phyloP scores from a whole-genome alignment of 2,329 filamentous ascomycete species.

The Alternaria arborescens region DNA sequence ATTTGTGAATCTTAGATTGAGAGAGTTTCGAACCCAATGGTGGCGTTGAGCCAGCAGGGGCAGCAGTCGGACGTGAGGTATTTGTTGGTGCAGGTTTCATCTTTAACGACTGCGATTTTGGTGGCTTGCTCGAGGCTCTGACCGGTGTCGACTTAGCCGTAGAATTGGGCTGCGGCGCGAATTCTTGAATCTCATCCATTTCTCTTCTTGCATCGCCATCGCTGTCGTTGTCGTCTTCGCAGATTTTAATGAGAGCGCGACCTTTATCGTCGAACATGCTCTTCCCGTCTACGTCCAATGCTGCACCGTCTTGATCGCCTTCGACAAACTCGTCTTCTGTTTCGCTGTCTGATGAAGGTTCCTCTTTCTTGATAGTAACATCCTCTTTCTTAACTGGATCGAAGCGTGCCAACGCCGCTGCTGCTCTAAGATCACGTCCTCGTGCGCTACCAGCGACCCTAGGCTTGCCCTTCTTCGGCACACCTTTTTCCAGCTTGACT shows the following conservation, averaged over 20 bases:
- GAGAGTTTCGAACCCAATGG: background rate
- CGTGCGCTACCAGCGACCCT: slow-evolving; percentile 77
- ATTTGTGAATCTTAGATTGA: background rate
- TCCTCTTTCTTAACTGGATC: slow-evolving; percentile 61
- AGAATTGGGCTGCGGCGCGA: slow-evolving; percentile 38
- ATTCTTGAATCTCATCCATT: slow-evolving; percentile 70
- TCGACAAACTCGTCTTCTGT: slow-evolving; percentile 50
- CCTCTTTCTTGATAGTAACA: slow-evolving; percentile 47
- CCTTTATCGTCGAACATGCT: slow-evolving; percentile 71
- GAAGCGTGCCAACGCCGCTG: slow-evolving; percentile 78
- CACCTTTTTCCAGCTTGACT: slow-evolving; percentile 72
- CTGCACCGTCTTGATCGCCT: slow-evolving; percentile 57
- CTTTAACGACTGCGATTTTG: background rate
- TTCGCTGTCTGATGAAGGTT: slow-evolving; percentile 41
- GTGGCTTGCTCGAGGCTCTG: background rate
- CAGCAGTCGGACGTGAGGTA: background rate
- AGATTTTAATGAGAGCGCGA: slow-evolving; percentile 74
- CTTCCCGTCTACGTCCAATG: slow-evolving; percentile 70
- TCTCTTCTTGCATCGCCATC: slow-evolving; percentile 60
- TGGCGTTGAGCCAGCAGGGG: background rate
- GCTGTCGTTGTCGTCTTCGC: slow-evolving; percentile 69
- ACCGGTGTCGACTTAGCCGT: background rate
- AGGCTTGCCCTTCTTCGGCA: slow-evolving; percentile 69
- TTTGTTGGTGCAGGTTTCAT: background rate
- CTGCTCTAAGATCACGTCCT: slow-evolving; percentile 77